Percentiles rank a stretch among this genome's conserved stretches.
phyloP scores from a whole-genome alignment of 768 basidiomycete genomes.

The Pleurotus djamor region DNA sequence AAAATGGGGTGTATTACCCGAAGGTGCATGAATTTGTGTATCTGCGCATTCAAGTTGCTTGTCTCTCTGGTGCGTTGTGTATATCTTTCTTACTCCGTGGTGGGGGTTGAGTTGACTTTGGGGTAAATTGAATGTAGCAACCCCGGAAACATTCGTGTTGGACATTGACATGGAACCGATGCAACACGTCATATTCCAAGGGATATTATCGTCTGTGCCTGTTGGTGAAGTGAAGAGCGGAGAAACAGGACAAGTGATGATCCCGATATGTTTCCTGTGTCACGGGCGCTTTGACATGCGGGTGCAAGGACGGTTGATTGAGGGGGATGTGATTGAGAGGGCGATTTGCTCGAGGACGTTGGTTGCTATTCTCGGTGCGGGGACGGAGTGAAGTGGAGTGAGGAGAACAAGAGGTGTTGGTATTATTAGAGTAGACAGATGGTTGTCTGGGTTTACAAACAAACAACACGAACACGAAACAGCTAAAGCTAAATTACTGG shows the following conservation, averaged over 20 bases:
- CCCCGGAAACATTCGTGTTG: slow-evolving; percentile 48
- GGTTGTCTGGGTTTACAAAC: no score
- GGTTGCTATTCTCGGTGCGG: neutral
- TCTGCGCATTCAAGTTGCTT: slow-evolving; percentile 54
- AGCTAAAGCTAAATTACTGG: neutral
- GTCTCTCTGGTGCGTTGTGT: slow-evolving; percentile 68
- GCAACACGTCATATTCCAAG: slow-evolving; percentile 71
- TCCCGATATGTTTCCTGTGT: slow-evolving; percentile 72
- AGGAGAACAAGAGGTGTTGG: neutral
- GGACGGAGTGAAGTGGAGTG: neutral
- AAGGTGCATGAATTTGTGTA: slow-evolving; percentile 62
- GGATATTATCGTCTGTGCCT: slow-evolving; percentile 56
- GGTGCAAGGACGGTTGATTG: slow-evolving; percentile 33
- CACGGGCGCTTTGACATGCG: slow-evolving; percentile 60
- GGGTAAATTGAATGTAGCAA: slow-evolving; percentile 42
- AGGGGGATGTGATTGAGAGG: neutral
- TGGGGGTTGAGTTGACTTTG: neutral
- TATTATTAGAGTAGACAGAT: no score
- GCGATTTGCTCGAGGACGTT: neutral
- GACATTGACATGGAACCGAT: slow-evolving; percentile 55
- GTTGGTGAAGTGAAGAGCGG: slow-evolving; percentile 62
- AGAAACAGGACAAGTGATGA: slow-evolving; percentile 46
- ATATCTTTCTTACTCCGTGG: no score
- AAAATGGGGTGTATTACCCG: slow-evolving; percentile 46
- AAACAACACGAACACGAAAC: neutral